Evolutionary conservation across 495 filamentous ascomycete genomes (phyloP), one percentile per base, ranked within the genome.

Genomic region (Talaromyces borbonicus): DNA sequence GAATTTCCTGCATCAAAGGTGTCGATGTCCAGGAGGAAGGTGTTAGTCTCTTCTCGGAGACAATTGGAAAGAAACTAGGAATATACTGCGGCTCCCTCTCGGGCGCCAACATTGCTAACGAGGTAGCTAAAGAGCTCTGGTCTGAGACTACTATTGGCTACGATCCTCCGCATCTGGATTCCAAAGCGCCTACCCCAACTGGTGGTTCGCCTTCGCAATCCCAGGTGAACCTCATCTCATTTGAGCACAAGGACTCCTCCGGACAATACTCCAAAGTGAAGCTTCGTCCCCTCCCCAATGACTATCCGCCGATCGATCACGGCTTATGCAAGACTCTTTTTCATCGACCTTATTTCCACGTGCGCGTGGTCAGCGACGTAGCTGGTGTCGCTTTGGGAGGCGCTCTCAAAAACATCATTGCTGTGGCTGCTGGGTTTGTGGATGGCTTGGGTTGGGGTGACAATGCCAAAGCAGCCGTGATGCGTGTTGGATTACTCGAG

Each of bases 71-170:
- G 55, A 80, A 79, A 35, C 74, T 99, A 6, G 85, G 83, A 44
- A 99, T 99, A 59, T 99, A 99, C 73, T 95, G 89, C 57, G 93
- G 93, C 59, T 89, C 93, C 2, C 77, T 99, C 9, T 93, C 86
- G 33, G 93, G 93, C 11, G 93, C 92, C 46, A 99, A 99, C 70
- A 95, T 99, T 48, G 93, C 93, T 43, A 85, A 75, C 55, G 93
- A 97, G 66, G 88, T 99, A 47, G 93, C 93, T 4, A 77, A 77
- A 54, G 92, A 95, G 68, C 90, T 95, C 61, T 95, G 85, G 75
- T 95, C 81, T 52, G 93, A 97, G 69, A 96, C 93, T 2, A 97
- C 89, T 24, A 80, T 99, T 29, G 93, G 88, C 20, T 99, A 97
- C 63, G 88, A 95, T 60, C 90, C 92, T 9, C 93, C 93, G 0